A percentile compares a stretch with the other conserved stretches of the same genome.
Conservation (phyloP, 192 early-diverging fungal species). For the Spizellomyces sp. region DNA sequence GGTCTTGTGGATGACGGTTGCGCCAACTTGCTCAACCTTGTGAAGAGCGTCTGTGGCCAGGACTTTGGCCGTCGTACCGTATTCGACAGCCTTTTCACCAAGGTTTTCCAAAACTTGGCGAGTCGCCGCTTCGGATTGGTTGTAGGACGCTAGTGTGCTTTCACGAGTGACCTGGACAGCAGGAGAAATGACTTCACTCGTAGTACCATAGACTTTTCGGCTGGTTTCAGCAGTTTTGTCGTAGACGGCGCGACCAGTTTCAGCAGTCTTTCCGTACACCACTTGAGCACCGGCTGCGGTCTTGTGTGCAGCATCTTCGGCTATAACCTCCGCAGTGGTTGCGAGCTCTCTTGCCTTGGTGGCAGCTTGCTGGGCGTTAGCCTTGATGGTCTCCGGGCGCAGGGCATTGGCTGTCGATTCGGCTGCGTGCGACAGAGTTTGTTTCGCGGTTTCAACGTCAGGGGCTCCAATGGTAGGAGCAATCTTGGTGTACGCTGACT, state of each 20-base stretch:
- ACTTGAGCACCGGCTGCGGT: background rate
- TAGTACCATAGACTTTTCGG: background rate
- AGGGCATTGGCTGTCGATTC: background rate
- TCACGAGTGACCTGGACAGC: background rate
- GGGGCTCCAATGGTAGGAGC: constrained; percentile 1
- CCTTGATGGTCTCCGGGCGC: background rate
- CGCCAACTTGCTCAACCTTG: constrained; percentile 7
- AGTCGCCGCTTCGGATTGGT: background rate
- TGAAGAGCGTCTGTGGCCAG: constrained; percentile 21
- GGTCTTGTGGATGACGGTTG: background rate
- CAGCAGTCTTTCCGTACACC: background rate
- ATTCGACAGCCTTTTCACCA: constrained; percentile 9
- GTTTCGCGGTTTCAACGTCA: background rate
- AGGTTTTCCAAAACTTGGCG: constrained; percentile 3
- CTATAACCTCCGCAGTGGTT: background rate
- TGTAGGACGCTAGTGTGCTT: background rate
- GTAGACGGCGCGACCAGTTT: background rate
- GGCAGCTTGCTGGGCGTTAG: background rate
- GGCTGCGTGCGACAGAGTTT: background rate
- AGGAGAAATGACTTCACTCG: constrained; percentile 9
- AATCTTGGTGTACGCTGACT: background rate
- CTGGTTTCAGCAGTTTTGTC: constrained; percentile 2
- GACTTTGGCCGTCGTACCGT: constrained; percentile 17
- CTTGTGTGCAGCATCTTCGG: background rate
- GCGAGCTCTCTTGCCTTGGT: background rate